These are phyloP conservation scores for Triglochin maritima DNA, from an alignment of 106 monocot genomes.

Conservation along the genomic window DNA sequence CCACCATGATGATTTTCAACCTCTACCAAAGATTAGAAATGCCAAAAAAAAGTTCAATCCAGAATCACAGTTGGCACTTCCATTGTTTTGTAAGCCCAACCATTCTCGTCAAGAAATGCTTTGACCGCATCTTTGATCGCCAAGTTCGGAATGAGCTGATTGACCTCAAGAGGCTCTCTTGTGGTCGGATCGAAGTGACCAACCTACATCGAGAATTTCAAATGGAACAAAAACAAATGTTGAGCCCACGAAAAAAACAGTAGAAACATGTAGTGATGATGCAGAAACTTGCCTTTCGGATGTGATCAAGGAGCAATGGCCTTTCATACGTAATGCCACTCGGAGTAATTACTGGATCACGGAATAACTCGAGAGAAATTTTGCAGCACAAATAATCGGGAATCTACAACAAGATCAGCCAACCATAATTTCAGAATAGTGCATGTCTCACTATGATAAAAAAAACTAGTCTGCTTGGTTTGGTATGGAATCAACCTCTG, in stretches of 20 bases:
- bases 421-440: too few relatives aligned
- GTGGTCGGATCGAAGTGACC: constrained; percentile 74
- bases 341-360: constrained; percentile 84
- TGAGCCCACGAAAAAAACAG: background rate
- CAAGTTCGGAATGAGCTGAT: constrained; percentile 63
- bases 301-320: constrained; percentile 62
- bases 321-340: constrained; percentile 84
- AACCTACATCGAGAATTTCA: constrained; percentile 27
- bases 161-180: constrained; percentile 33
- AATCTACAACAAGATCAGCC: constrained; percentile 26
- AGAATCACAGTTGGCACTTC: background rate
- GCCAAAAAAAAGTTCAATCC: background rate
- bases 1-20: too few relatives aligned
- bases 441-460: too few relatives aligned
- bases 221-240: background rate
- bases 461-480: too few relatives aligned
- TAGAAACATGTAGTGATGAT: background rate
- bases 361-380: constrained; percentile 71
- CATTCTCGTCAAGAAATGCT: constrained; percentile 45
- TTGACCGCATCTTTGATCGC: constrained; percentile 75
- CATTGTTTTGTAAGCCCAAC: constrained; percentile 41
- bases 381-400: constrained; percentile 89
- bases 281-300: constrained; percentile 34
- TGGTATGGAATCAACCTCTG: constrained; percentile 27
- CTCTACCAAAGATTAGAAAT: too few relatives aligned